Percentiles rank a stretch among this genome's conserved stretches.
These are phyloP conservation scores for Penicillium sp. DNA, from an alignment of 2,329 filamentous ascomycete species.

Conservation along the genomic window DNA sequence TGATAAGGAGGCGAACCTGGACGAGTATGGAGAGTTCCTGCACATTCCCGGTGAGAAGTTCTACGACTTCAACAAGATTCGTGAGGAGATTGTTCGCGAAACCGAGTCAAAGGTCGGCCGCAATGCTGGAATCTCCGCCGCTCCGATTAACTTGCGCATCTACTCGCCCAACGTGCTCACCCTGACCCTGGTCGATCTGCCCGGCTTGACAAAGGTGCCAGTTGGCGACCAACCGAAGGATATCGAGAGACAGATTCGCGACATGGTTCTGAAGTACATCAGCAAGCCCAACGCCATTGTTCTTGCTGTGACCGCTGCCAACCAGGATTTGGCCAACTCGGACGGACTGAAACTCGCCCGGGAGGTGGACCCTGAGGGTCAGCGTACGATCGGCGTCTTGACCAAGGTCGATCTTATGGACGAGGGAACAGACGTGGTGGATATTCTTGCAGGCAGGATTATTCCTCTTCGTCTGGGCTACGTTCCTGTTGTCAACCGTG, in stretches of 20 bases:
- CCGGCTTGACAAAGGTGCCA: slow-evolving; percentile 93
- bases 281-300: slow-evolving; percentile 98
- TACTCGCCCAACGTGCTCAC: slow-evolving; percentile 98
- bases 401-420: slow-evolving; percentile 99
- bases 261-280: slow-evolving; percentile 99
- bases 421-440: slow-evolving; percentile 95
- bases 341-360: slow-evolving; percentile 95
- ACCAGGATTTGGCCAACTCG: slow-evolving; percentile 97
- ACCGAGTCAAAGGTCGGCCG: slow-evolving; percentile 95
- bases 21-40: slow-evolving; percentile 99
- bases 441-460: slow-evolving; percentile 96
- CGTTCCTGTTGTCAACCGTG: slow-evolving; percentile 96
- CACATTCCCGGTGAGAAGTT: slow-evolving; percentile 98
- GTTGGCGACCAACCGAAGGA: slow-evolving; percentile 96
- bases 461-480: slow-evolving; percentile 95
- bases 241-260: slow-evolving; percentile 93
- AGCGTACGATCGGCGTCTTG: slow-evolving; percentile 96
- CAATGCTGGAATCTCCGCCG: slow-evolving; percentile 95
- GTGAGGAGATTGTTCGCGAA: slow-evolving; percentile 95
- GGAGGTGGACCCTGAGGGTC: slow-evolving; percentile 96
- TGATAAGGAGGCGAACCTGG: slow-evolving; percentile 86
- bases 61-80: slow-evolving; percentile 96
- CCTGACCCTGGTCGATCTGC: slow-evolving; percentile 93
- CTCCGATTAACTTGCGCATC: slow-evolving; percentile 96
- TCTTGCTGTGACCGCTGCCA: slow-evolving; percentile 92